Base-by-base conservation (phyloP, 164 flowering plant genomes). In the Stephania japonica region DNA sequence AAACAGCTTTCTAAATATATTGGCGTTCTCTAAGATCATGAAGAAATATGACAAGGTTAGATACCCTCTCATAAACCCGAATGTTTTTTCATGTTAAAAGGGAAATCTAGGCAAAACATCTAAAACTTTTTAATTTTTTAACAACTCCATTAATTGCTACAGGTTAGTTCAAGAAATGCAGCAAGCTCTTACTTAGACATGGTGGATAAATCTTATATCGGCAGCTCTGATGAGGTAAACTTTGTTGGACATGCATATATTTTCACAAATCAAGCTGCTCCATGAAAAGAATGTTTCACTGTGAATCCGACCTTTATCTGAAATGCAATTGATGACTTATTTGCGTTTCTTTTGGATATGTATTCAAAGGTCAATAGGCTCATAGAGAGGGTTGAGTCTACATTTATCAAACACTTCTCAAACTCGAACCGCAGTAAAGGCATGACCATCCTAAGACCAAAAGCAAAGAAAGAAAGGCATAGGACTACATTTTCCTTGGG, bases 31-130 rank as follows among this genome's bases (percentile, higher is more conserved):
- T 64, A 90, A 92, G 84, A 89, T 90, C 80, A 79, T 88, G 91
- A 90, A 90, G 87, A 90, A 89, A 72, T 89, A 90, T 80, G 95
- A 90, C 76, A 92, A 91, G 94, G 93, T 75, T 21, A 64, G 69
- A 9, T 67, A 8, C 56, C 50, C 21, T 19, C n/a, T 18, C 5
- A 49, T 10, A 19, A 11, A 70, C n/a, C 32, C 38, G 27, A 18
- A 24, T 26, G 25, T 59, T 0, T 43, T 67, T 8, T 23, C 23
- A 32, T 32, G 2, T 32, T 32, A 32, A 32, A 32, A 32, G 38
- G 38, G 0, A 4, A 4, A 2, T 32, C 38, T 32, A 32, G 38
- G 38, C 38, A 32, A 32, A 32, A 32, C 63, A 56, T 56, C 63
- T 56, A 16, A 14, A 47, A 47, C 4, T 47, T 11, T 47, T 7